Evolutionary conservation across 768 basidiomycete genomes (phyloP).

Genomic region (Podaxis rugospora): DNA sequence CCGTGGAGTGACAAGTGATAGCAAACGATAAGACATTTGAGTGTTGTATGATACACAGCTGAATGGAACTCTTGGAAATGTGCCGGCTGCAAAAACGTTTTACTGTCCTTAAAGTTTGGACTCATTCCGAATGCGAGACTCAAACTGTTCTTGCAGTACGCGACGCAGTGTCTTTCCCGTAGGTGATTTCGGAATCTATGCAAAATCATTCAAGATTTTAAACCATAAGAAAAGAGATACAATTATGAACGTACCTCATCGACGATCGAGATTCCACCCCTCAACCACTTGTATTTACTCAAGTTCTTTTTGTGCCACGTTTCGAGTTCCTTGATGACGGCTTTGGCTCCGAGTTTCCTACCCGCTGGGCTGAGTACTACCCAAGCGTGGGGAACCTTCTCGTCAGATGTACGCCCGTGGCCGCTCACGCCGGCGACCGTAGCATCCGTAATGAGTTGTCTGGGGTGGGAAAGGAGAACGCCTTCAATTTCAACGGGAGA

Average conservation of each 20-base stretch:
- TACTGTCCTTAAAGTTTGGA: background rate
- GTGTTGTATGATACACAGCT: too few species aligned
- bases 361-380: conserved; percentile 60
- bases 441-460: conserved; percentile 56
- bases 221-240: background rate
- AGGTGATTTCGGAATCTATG: conserved; percentile 67
- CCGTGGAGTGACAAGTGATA: too few species aligned
- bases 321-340: conserved; percentile 44
- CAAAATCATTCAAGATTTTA: background rate
- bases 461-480: conserved; percentile 56
- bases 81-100: background rate
- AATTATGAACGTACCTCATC: conserved; percentile 26
- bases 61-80: too few species aligned
- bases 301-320: conserved; percentile 56
- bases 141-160: conserved; percentile 55
- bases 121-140: conserved; percentile 19
- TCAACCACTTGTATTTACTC: conserved; percentile 72
- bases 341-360: conserved; percentile 37
- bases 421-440: conserved; percentile 73
- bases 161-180: conserved; percentile 70
- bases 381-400: conserved; percentile 78
- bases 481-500: conserved; percentile 79
- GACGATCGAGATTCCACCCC: conserved; percentile 67
- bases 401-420: conserved; percentile 58
- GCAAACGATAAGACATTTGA: too few species aligned